phyloP scores from a whole-genome alignment of 2,329 filamentous ascomycete genomes.

The Eurotiales sp. region DNA sequence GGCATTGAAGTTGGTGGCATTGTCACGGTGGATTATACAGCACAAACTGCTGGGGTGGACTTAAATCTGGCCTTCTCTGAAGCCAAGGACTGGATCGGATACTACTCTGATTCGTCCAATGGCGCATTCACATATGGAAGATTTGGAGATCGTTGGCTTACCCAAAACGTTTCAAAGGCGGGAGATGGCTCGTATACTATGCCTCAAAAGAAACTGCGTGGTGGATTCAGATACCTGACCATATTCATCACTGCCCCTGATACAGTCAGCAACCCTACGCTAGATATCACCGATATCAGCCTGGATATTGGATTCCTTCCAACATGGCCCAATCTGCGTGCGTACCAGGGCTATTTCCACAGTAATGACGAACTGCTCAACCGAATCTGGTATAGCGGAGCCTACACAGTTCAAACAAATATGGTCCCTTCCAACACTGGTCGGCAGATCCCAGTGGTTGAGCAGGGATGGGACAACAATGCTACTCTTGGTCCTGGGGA shows the following conservation, averaged over 20 bases:
- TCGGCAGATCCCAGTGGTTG: constrained; percentile 29
- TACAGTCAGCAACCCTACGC: constrained; percentile 23
- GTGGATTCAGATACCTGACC: constrained; percentile 45
- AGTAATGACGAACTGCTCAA: constrained; percentile 52
- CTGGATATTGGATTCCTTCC: constrained; percentile 49
- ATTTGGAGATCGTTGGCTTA: constrained; percentile 40
- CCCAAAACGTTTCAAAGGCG: constrained; percentile 30
- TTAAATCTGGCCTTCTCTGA: constrained; percentile 49
- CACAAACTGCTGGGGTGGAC: constrained; percentile 31
- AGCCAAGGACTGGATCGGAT: constrained; percentile 46
- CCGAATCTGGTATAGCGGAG: constrained; percentile 55
- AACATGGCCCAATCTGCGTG: constrained; percentile 50
- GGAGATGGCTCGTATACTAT: constrained; percentile 36
- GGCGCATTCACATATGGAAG: constrained; percentile 35
- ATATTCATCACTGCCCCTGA: constrained; percentile 33
- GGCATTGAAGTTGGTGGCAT: constrained; percentile 57
- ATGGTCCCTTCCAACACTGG: constrained; percentile 37
- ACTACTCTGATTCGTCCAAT: constrained; percentile 49
- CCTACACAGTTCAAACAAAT: constrained; percentile 51
- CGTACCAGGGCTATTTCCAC: constrained; percentile 54
- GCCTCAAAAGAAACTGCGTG: constrained; percentile 37
- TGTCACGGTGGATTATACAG: constrained; percentile 48
- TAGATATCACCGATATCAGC: constrained; percentile 36
- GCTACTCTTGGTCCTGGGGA: constrained; percentile 37
- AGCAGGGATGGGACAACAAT: constrained; percentile 38